Evolutionary conservation across 2,329 filamentous ascomycete genomes (phyloP).

Genomic region (Phaeosphaeria sp.): DNA sequence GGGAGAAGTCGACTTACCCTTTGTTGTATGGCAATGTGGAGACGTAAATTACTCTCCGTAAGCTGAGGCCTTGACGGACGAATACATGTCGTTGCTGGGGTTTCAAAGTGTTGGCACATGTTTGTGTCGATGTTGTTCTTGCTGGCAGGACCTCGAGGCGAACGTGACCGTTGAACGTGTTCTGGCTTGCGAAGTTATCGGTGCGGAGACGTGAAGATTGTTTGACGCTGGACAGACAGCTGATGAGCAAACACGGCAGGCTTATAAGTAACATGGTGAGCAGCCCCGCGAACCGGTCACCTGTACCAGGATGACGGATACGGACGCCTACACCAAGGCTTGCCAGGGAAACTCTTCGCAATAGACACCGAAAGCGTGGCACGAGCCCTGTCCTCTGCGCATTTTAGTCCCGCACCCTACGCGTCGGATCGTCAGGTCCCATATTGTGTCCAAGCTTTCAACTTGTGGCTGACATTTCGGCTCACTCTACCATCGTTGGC

Average conservation of each 20-base stretch:
- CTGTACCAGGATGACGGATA: constrained; percentile 20
- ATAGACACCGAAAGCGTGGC: constrained; percentile 28
- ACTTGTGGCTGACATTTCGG: constrained; percentile 20
- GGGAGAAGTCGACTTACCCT: constrained; percentile 26
- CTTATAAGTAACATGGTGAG: constrained; percentile 14
- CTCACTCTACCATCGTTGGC: constrained; percentile 8
- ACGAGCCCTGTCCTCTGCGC: constrained; percentile 25
- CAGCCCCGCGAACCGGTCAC: constrained; percentile 18
- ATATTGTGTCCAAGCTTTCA: constrained; percentile 23
- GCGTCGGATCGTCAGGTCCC: constrained; percentile 16
- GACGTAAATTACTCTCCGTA: constrained; percentile 40
- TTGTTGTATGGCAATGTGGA: constrained; percentile 31
- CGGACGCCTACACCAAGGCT: constrained; percentile 23
- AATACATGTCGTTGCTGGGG: constrained; percentile 13
- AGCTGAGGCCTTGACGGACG: constrained; percentile 13
- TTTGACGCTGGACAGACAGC: background rate
- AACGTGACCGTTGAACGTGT: too few species aligned
- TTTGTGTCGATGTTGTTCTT: background rate
- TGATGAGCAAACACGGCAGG: background rate
- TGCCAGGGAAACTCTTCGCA: constrained; percentile 25
- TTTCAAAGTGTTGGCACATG: constrained; percentile 19
- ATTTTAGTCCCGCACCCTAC: constrained; percentile 18
- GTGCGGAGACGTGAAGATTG: background rate
- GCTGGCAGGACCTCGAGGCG: too few species aligned
- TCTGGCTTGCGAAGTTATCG: background rate